Evolutionary conservation across 768 basidiomycete species (phyloP), one percentile per base, ranked within the genome.

Genomic region (Podaxis sp.): DNA sequence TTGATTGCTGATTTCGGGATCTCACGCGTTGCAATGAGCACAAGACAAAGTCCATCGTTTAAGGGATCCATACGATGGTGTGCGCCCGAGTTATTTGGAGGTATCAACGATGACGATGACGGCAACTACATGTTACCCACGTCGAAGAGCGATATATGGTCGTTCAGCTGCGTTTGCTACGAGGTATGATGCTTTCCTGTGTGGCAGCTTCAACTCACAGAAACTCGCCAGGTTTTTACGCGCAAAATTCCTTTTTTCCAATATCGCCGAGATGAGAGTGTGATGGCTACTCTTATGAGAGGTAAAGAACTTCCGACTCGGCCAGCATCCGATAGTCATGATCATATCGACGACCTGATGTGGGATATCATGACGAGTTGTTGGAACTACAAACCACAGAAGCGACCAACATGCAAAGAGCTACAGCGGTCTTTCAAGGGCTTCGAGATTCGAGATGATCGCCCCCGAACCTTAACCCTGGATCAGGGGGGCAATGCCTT

Each of bases 1-100:
- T 7, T 58, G 17, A 46, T 58, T 33, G 57, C 46, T 6, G 57
- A 50, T 17, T 58, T 58, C 22, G 57, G 57, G 22, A 8, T 58
- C 2, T 58, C 57, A 17, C 57, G 33, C 13, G 36, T 55, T 33
- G 33, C 36, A 17, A 38, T n/a, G 54, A 55, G 28, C 36, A n/a
- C 11, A 10, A n/a, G 6, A 3, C 4, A 15, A 15, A 11, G 5
- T 7, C n/a, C 2, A 17, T 33, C 33, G 2, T 13, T 6, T 22
- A 37, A 20, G 15, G 33, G 33, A 11, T 20, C 36, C 13, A 53
- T 26, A n/a, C 10, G n/a, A 2, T 55, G 54, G 54, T 38, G 30
- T 28, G 54, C 54, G n/a, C 54, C 54, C 3, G 41, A 44, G 41
- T 15, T 44, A 15, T 44, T 44, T 44, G 41, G 28, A 28, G 28